phyloP scores from a whole-genome alignment of 2,329 filamentous ascomycete genomes.

The Ophiostoma quercus region DNA sequence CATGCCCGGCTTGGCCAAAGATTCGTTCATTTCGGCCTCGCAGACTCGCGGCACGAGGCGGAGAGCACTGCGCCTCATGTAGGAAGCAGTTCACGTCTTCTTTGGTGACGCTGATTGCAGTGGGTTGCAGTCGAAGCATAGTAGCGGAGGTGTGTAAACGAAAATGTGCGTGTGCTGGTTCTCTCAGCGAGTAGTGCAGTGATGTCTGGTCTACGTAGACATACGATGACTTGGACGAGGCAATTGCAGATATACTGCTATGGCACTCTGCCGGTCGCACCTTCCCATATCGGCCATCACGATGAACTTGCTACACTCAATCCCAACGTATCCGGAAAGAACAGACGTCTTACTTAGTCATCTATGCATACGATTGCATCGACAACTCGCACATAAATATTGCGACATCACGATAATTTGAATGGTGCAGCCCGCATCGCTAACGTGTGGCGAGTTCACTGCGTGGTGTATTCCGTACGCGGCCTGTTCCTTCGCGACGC shows the following conservation, averaged over 20 bases:
- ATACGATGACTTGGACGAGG: neutral
- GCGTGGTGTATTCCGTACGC: neutral
- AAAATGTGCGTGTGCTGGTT: neutral
- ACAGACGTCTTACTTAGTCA: neutral
- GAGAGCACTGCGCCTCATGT: constrained; percentile 22
- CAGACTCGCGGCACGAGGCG: neutral
- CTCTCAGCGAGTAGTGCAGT: neutral
- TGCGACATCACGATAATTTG: neutral
- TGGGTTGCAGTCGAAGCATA: constrained; percentile 42
- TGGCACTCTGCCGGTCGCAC: neutral
- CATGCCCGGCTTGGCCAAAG: neutral
- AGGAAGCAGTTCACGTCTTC: constrained; percentile 39
- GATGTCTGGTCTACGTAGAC: neutral
- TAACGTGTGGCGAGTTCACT: neutral
- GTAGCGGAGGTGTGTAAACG: neutral
- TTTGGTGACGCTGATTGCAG: constrained; percentile 38
- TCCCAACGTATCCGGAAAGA: neutral
- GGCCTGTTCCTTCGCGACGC: neutral
- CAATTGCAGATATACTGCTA: neutral
- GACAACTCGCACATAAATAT: neutral
- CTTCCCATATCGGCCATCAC: neutral
- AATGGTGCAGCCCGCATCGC: neutral
- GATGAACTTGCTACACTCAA: too few relatives aligned
- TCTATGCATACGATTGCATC: neutral
- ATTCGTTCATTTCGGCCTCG: neutral